phyloP scores from a whole-genome alignment of 2,329 filamentous ascomycete species.

The Parastagonospora avenae region DNA sequence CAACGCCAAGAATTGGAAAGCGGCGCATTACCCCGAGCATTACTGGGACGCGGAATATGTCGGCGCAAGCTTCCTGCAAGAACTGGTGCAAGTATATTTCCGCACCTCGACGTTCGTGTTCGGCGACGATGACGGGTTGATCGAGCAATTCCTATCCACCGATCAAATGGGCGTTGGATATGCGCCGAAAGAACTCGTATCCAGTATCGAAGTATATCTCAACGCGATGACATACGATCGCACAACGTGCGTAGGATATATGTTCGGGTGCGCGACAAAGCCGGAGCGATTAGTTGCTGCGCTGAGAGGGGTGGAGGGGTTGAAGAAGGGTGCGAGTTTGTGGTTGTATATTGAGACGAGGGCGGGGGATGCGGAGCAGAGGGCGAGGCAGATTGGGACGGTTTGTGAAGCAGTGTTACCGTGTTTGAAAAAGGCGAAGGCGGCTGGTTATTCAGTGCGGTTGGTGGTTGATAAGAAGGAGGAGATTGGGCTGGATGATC shows the following conservation, averaged over 20 bases:
- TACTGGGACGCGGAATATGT: conserved; percentile 20
- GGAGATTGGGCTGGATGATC: conserved; percentile 6
- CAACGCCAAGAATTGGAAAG: conserved; percentile 23
- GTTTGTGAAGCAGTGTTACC: conserved; percentile 13
- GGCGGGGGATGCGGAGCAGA: conserved; percentile 12
- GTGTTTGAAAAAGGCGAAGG: conserved; percentile 5
- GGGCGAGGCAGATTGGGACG: conserved; percentile 10
- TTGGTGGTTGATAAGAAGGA: conserved; percentile 21
- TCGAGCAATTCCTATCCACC: conserved; percentile 18
- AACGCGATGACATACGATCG: conserved; percentile 22
- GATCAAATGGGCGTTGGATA: conserved; percentile 19
- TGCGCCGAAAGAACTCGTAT: conserved; percentile 13
- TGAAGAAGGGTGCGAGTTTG: conserved; percentile 17
- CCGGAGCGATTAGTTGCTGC: conserved; percentile 19
- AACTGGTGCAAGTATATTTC: conserved; percentile 24
- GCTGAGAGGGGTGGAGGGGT: conserved; percentile 17
- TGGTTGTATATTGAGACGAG: conserved; percentile 19
- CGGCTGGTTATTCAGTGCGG: conserved; percentile 11
- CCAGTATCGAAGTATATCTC: conserved; percentile 17
- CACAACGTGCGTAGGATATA: conserved; percentile 24
- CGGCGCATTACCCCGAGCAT: conserved; percentile 18
- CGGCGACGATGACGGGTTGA: conserved; percentile 17
- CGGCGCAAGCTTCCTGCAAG: conserved; percentile 5
- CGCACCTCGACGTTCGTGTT: conserved; percentile 25
- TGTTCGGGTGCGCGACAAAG: conserved; percentile 21